Percentiles rank a stretch among this genome's conserved stretches.
phyloP scores from a whole-genome alignment of 208 protist genomes.

The Trypanosoma brucei region DNA sequence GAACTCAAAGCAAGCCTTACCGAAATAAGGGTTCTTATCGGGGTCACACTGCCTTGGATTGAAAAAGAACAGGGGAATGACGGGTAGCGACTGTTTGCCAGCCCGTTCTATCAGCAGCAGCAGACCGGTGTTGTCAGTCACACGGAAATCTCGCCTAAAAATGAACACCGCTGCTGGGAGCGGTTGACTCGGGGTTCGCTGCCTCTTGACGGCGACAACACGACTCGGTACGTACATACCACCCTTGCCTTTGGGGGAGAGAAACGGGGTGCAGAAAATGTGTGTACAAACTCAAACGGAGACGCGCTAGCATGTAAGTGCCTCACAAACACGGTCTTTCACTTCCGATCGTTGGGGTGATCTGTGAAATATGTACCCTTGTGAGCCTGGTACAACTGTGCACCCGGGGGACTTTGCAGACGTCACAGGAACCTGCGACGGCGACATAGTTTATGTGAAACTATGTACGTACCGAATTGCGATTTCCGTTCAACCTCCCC shows the following conservation, averaged over 20 bases:
- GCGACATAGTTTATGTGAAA: no score
- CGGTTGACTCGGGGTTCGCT: neutral
- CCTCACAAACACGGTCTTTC: no score
- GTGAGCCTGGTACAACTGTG: no score
- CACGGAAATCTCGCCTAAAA: slow-evolving; percentile 64
- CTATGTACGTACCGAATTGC: no score
- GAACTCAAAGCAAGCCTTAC: slow-evolving; percentile 61
- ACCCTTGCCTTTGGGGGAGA: neutral
- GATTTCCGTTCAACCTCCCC: no score
- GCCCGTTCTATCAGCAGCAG: slow-evolving; percentile 30
- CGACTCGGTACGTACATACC: neutral
- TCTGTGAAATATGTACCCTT: no score
- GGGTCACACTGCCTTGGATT: slow-evolving; percentile 62
- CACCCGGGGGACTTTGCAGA: no score
- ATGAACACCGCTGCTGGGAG: slow-evolving; percentile 56
- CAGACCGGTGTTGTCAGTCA: slow-evolving; percentile 69
- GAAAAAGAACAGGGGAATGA: slow-evolving; percentile 77
- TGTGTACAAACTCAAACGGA: no score
- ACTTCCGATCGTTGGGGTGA: no score
- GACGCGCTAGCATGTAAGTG: no score
- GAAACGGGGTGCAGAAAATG: no score
- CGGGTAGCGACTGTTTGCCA: slow-evolving; percentile 13
- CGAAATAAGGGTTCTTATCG: slow-evolving; percentile 63
- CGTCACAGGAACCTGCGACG: no score
- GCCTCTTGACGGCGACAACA: slow-evolving; percentile 4